Base-by-base conservation (phyloP, 2,329 filamentous ascomycete species). In the Talaromyces sp. region DNA sequence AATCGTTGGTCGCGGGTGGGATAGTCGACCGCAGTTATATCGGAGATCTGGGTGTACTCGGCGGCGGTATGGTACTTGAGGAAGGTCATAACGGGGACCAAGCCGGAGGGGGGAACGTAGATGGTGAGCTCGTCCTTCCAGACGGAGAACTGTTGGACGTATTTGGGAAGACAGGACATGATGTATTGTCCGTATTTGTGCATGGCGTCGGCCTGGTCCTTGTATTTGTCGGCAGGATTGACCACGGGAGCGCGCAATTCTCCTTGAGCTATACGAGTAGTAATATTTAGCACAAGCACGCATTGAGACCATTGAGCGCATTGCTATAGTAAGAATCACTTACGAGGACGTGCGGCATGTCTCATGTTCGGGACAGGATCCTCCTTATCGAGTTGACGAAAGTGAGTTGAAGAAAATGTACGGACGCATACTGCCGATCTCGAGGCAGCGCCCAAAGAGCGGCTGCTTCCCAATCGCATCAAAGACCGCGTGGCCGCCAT, bases 91-190 rank as follows among this genome's bases (percentile, higher is more conserved):
- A 96, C 90, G 45, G 95, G 95, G 71, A 97, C 87, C 72, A 98
- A 88, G 71, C 92, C 95, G 43, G 90, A 82, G 1, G 95, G 95
- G 57, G 92, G 85, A 75, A 98, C 95, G 81, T 96, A 94, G 78
- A 97, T 92, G 72, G 90, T 93, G 77, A 99, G 88, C 81, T 99
- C 95, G 77, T 99, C 95, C 83, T 99, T 99, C 95, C 95, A 99
- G 64, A 99, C 94, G 13, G 93, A 96, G 83, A 98, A 98, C 82
- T 99, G 95, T 83, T 99, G 96, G 73, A 99, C 87, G 81, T 97
- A 97, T 85, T 97, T 98, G 73, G 95, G 96, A 75, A 99, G 82
- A 80, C 92, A 96, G 71, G 93, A 93, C 87, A 99, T 94, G 74
- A 99, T 83, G 86, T 97, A 99, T 76, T 96, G 89, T 74, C 95